Evolutionary conservation across 495 filamentous ascomycete genomes (phyloP).

Genomic region (Penicillium lagena): DNA sequence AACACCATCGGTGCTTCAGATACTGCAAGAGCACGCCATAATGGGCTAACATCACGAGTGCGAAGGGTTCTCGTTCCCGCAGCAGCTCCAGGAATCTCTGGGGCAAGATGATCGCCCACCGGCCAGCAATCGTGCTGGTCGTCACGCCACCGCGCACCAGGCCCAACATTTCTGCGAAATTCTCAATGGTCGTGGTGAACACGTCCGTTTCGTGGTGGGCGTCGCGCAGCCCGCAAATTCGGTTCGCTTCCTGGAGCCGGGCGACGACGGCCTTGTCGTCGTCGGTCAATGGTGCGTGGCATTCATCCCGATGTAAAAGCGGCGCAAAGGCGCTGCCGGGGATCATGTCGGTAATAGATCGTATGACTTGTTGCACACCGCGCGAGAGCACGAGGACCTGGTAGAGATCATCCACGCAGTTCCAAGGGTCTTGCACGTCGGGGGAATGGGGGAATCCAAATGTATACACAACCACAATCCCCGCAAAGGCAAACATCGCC

Average conservation of each 20-base stretch:
- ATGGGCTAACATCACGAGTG: conserved; percentile 43
- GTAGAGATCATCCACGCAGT: conserved; percentile 31
- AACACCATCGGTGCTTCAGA: conserved; percentile 39
- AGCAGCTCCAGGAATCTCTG: conserved; percentile 44
- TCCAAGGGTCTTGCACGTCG: conserved; percentile 27
- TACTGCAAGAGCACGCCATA: conserved; percentile 39
- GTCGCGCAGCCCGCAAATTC: conserved; percentile 16
- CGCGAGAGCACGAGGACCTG: conserved; percentile 39
- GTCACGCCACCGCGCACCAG: conserved; percentile 20
- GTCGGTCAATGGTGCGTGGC: conserved; percentile 11
- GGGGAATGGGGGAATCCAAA: conserved; percentile 41
- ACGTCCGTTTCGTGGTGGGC: conserved; percentile 26
- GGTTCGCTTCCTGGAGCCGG: conserved; percentile 23
- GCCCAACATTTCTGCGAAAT: conserved; percentile 25
- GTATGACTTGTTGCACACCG: conserved; percentile 39
- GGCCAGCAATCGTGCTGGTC: conserved; percentile 18
- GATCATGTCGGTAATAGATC: conserved; percentile 19
- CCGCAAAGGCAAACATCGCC: conserved; percentile 46
- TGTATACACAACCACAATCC: conserved; percentile 43
- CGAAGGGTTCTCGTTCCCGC: conserved; percentile 45
- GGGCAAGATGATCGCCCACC: conserved; percentile 46
- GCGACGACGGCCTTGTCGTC: conserved; percentile 13
- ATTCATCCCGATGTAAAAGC: conserved; percentile 23
- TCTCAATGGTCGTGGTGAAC: conserved; percentile 26
- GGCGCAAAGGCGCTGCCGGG: conserved; percentile 21